Conservation (phyloP, 257 asterid genomes). For the Solanum phureja region DNA sequence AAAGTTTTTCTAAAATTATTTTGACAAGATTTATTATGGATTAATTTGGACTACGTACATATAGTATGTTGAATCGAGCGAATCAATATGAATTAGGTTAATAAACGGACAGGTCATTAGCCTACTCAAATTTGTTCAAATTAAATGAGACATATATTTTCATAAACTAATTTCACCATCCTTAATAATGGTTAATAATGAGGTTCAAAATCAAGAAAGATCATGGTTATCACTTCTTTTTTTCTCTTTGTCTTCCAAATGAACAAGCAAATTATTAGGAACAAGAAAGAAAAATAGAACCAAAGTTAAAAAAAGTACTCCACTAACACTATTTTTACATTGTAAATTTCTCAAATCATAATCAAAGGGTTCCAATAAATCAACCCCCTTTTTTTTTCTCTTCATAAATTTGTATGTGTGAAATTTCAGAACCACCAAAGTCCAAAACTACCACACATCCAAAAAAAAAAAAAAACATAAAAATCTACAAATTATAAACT, state of each 20-base stretch:
- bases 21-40: neutral
- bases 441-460: neutral
- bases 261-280: neutral
- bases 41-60: no score
- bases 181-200: neutral
- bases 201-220: neutral
- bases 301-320: neutral
- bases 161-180: neutral
- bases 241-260: neutral
- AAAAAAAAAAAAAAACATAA: neutral
- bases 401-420: neutral
- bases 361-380: neutral
- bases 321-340: neutral
- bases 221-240: neutral
- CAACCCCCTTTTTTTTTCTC: neutral
- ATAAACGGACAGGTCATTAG: neutral
- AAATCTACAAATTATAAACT: neutral
- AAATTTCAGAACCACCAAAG: neutral
- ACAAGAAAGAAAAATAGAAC: neutral
- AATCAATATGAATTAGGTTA: neutral
- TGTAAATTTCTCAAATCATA: neutral
- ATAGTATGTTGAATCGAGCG: neutral
- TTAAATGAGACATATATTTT: neutral
- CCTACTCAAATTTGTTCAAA: accelerated
- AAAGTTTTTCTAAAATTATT: neutral